Evolutionary conservation across 306 rosid genomes (phyloP).

Genomic region (Cicer yamashitae): DNA sequence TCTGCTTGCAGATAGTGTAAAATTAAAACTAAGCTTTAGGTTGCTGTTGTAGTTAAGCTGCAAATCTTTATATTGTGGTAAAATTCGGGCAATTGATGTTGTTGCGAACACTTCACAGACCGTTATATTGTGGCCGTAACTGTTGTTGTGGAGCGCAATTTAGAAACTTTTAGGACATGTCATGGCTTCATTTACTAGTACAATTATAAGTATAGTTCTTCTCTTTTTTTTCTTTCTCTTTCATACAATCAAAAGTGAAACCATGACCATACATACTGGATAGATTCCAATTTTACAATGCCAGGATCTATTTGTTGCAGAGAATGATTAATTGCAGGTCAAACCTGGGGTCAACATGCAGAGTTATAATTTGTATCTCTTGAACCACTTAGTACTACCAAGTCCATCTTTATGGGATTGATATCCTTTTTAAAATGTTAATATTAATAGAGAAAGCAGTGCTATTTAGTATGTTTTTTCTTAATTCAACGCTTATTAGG

Average conservation of each 20-base stretch:
- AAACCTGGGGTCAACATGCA: slow-evolving; percentile 20
- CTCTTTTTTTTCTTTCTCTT: not conserved
- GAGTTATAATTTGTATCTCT: slow-evolving; percentile 13
- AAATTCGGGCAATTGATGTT: no score
- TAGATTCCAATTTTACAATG: slow-evolving; percentile 24
- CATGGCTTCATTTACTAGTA: slow-evolving; percentile 11
- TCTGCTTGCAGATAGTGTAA: slow-evolving; percentile 13
- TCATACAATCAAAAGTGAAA: slow-evolving; percentile 6
- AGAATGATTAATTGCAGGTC: slow-evolving; percentile 40
- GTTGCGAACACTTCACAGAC: no score
- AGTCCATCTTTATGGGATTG: slow-evolving; percentile 16
- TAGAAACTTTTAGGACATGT: not conserved
- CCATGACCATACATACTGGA: not conserved
- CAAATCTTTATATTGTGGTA: no score
- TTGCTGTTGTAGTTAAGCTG: no score
- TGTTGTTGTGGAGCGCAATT: no score
- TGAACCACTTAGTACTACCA: not conserved
- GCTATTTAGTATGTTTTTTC: no score
- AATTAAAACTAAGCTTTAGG: slow-evolving; percentile 13
- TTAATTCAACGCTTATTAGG: no score
- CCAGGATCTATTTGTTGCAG: slow-evolving; percentile 17
- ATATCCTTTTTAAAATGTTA: slow-evolving; percentile 27
- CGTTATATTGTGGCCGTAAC: no score
- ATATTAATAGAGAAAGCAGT: no score
- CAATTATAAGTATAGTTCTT: slow-evolving; percentile 1